A percentile compares a stretch with the other conserved stretches of the same genome.
Conservation (phyloP, 1,284 basidiomycete genomes). For the Pulveroboletus sp. region DNA sequence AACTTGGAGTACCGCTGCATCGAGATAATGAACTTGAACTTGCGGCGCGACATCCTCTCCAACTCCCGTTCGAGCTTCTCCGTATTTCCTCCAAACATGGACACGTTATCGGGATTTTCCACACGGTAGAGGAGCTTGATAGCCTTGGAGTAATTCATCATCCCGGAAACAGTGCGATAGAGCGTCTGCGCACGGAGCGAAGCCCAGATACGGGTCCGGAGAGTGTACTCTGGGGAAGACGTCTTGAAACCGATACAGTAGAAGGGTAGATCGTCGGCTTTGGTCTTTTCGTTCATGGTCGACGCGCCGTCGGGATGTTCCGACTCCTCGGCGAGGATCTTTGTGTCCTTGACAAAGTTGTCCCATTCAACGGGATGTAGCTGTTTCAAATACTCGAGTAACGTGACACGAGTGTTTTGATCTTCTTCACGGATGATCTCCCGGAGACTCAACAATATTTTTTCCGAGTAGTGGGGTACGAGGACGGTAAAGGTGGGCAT, state of each 20-base stretch:
- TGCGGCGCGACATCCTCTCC: conserved; percentile 95
- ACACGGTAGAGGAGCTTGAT: conserved; percentile 99
- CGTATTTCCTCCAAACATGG: conserved; percentile 95
- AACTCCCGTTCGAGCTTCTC: conserved; percentile 96
- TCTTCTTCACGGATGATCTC: conserved; percentile 98
- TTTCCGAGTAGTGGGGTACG: conserved; percentile 96
- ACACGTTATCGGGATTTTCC: conserved; percentile 99
- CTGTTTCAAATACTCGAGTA: conserved; percentile 97
- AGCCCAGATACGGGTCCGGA: conserved; percentile 99
- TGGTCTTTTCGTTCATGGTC: conserved; percentile 75
- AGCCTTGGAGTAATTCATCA: conserved; percentile 99
- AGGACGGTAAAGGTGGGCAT: conserved; percentile 98
- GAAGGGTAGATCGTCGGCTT: conserved; percentile 95
- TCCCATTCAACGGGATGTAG: conserved; percentile 99
- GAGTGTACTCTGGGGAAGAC: conserved; percentile 96
- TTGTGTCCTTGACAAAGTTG: conserved; percentile 99
- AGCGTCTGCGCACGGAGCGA: conserved; percentile 97
- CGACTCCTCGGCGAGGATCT: conserved; percentile 96
- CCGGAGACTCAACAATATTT: conserved; percentile 89
- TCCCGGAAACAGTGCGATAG: conserved; percentile 99
- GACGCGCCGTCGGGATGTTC: conserved; percentile 60
- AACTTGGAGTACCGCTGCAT: conserved; percentile 99
- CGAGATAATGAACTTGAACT: conserved; percentile 98
- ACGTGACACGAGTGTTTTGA: conserved; percentile 91
- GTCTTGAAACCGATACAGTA: conserved; percentile 99